A percentile compares a stretch with the other conserved stretches of the same genome.
Conservation (phyloP, 2,329 filamentous ascomycete species). For the Sodiomyces alkalinus region DNA sequence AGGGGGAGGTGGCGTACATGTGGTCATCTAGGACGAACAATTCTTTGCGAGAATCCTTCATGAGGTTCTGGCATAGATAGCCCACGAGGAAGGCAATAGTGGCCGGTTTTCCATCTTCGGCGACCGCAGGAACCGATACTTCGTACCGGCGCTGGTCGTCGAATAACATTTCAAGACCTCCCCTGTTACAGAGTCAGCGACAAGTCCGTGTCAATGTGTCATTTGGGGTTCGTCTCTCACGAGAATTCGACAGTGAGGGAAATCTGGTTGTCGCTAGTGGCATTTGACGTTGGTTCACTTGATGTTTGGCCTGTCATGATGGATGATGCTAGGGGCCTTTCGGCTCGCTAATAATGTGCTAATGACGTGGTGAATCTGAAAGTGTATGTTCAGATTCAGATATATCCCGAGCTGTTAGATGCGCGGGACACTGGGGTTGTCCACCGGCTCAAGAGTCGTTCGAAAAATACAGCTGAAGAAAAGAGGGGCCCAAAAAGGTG, state of each 20-base stretch:
- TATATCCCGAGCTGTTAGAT: too few relatives aligned
- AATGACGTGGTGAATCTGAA: too few relatives aligned
- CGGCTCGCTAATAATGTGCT: too few relatives aligned
- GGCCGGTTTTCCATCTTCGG: slow-evolving; percentile 41
- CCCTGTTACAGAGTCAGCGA: slow-evolving; percentile 32
- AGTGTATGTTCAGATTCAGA: too few relatives aligned
- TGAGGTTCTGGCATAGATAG: slow-evolving; percentile 64
- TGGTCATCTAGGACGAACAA: slow-evolving; percentile 78
- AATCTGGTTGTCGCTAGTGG: slow-evolving; percentile 19
- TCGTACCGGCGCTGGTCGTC: slow-evolving; percentile 61
- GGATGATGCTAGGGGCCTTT: too few relatives aligned
- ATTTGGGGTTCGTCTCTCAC: slow-evolving; percentile 16
- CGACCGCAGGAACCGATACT: slow-evolving; percentile 49
- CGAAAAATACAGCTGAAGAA: too few relatives aligned
- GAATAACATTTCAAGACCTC: slow-evolving; percentile 90
- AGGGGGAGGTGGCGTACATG: slow-evolving; percentile 48
- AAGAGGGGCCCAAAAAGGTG: too few relatives aligned
- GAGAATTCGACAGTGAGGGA: slow-evolving; percentile 59
- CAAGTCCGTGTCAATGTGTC: neutral
- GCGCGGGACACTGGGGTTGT: too few relatives aligned
- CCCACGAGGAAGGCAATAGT: slow-evolving; percentile 65
- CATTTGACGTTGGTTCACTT: neutral
- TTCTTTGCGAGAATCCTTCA: slow-evolving; percentile 76
- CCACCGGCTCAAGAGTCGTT: too few relatives aligned
- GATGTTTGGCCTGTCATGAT: too few relatives aligned